Conservation (phyloP, 768 basidiomycete species). For the Tylopilus intermedius region DNA sequence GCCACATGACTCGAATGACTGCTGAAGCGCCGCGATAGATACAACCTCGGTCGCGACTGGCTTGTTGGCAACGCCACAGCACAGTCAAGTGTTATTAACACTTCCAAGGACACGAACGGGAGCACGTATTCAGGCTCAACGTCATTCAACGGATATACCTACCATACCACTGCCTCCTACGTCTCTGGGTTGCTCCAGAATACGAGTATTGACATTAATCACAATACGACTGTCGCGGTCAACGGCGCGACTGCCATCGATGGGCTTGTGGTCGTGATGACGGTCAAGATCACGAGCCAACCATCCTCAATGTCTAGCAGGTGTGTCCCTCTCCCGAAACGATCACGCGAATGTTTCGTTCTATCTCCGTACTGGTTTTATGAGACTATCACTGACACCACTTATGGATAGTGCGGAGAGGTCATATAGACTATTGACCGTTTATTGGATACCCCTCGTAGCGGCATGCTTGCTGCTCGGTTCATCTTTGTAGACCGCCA, state of each 20-base stretch:
- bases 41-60: conserved; percentile 82
- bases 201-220: conserved; percentile 66
- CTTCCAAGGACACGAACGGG: conserved; percentile 35
- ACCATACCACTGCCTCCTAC: conserved; percentile 65
- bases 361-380: background rate
- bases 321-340: conserved; percentile 13
- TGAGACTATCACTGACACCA: background rate
- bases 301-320: conserved; percentile 26
- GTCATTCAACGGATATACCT: conserved; percentile 63
- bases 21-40: conserved; percentile 31
- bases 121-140: conserved; percentile 62
- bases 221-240: conserved; percentile 49
- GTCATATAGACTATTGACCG: conserved; percentile 6
- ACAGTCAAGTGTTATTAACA: conserved; percentile 28
- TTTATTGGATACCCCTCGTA: conserved; percentile 14
- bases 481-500: conserved; percentile 12
- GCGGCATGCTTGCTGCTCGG: conserved; percentile 9
- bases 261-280: conserved; percentile 76
- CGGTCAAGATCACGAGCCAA: conserved; percentile 54
- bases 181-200: conserved; percentile 67
- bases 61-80: conserved; percentile 79
- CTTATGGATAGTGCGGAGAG: conserved; percentile 12
- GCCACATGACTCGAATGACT: background rate
- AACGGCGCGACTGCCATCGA: conserved; percentile 63
- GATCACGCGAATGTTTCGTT: background rate